Evolutionary conservation across 1,284 basidiomycete species (phyloP).

Genomic region (Puccinia hordei): DNA sequence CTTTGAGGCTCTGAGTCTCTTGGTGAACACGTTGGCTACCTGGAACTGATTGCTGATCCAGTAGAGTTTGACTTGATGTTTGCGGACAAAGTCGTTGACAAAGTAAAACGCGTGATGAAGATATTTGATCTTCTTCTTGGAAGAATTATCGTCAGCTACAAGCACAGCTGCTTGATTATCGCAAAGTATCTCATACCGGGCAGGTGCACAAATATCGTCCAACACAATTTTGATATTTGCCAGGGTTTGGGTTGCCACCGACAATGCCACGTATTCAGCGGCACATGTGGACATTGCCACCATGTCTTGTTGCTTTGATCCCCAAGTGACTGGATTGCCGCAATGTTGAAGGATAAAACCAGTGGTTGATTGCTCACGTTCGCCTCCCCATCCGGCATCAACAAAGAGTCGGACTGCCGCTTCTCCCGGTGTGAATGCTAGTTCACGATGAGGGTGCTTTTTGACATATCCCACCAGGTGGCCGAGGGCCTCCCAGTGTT

Average conservation of each 20-base stretch:
- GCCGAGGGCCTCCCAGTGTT: conserved; percentile 3
- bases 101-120: not conserved
- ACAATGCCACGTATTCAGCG: conserved; percentile 8
- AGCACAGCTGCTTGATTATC: conserved; percentile 18
- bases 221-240: not conserved
- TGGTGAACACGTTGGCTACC: conserved; percentile 7
- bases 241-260: not conserved
- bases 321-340: not conserved
- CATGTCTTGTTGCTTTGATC: not conserved
- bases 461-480: not conserved
- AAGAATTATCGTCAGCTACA: not conserved
- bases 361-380: not conserved
- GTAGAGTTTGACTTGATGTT: not conserved
- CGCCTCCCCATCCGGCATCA: conserved; percentile 22
- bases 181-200: not conserved
- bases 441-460: not conserved
- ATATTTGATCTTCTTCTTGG: conserved; percentile 13
- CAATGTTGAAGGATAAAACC: not conserved
- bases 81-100: not conserved
- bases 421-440: too few species aligned
- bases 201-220: not conserved
- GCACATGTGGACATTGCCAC: conserved; percentile 23
- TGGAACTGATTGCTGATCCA: not conserved
- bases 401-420: not conserved
- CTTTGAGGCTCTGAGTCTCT: not conserved